Evolutionary conservation across 1,139 yeast genomes (phyloP).

Genomic region (Zygosaccharomyces sapae): DNA sequence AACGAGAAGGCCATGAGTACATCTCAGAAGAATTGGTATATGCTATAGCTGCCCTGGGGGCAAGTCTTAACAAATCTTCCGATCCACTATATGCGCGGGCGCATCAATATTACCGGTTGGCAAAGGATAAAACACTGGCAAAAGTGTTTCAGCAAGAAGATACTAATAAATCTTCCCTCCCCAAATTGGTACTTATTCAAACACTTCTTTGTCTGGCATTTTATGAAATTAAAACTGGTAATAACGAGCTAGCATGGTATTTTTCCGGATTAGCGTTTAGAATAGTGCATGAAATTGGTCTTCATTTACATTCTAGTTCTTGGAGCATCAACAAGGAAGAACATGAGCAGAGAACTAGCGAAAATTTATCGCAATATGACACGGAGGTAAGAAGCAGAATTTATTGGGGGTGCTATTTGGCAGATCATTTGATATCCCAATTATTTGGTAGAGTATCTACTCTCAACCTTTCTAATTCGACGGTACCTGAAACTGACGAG

Average conservation of each 20-base stretch:
- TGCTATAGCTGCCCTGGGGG: constrained; percentile 52
- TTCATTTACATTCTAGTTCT: constrained; percentile 50
- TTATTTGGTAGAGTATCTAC: constrained; percentile 53
- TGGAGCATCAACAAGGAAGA: constrained; percentile 36
- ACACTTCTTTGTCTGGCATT: constrained; percentile 46
- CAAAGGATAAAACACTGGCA: constrained; percentile 12
- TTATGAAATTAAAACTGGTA: constrained; percentile 51
- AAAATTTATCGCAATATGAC: constrained; percentile 39
- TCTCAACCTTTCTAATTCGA: constrained; percentile 50
- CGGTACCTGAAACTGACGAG: constrained; percentile 54
- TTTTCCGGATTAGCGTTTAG: constrained; percentile 53
- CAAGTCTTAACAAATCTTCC: constrained; percentile 43
- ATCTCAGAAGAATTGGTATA: constrained; percentile 45
- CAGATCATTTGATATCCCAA: constrained; percentile 54
- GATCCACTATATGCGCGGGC: constrained; percentile 41
- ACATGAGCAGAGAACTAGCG: constrained; percentile 12
- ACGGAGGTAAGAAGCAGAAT: constrained; percentile 51
- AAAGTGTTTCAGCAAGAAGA: constrained; percentile 38
- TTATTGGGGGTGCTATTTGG: constrained; percentile 59
- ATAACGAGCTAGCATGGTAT: constrained; percentile 53
- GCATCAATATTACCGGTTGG: constrained; percentile 39
- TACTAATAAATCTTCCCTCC: constrained; percentile 36
- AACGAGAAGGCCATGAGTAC: constrained; percentile 37
- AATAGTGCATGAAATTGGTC: constrained; percentile 55
- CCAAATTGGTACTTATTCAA: constrained; percentile 35